These are phyloP conservation scores for Erythrophleum fordii DNA, from an alignment of 306 rosid genomes.

Conservation along the genomic window DNA sequence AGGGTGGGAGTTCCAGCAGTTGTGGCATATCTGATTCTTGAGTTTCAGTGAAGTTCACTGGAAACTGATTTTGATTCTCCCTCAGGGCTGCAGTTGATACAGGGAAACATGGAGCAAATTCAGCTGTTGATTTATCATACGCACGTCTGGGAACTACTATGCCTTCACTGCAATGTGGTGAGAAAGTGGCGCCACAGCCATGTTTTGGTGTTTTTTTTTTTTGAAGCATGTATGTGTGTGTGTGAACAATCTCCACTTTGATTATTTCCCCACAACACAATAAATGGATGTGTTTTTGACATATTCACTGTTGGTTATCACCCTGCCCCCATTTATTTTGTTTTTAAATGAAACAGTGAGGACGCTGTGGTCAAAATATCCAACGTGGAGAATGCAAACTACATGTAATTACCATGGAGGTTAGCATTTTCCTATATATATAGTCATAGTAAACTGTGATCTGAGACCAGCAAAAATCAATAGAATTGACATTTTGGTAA, in stretches of 20 bases:
- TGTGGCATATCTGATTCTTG: background rate
- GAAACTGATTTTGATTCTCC: constrained; percentile 26
- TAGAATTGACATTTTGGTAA: background rate
- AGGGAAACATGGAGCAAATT: background rate
- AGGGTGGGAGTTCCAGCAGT: background rate
- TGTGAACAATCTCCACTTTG: no score
- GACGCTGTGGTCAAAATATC: no score
- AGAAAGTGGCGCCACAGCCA: background rate
- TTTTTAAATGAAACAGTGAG: no score
- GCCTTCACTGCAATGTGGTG: background rate
- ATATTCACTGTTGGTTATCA: no score
- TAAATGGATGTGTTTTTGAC: no score
- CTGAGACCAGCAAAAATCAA: background rate
- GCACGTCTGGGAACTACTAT: background rate
- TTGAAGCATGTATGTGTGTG: no score
- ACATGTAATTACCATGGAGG: background rate
- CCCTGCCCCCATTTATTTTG: no score
- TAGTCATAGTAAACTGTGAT: background rate
- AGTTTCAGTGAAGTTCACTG: background rate
- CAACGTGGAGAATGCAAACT: background rate
- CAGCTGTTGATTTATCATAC: background rate
- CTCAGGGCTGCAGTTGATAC: constrained; percentile 4
- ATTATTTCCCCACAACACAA: no score
- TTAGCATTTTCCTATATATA: background rate
- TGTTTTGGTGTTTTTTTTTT: background rate